Base-by-base conservation (phyloP, 2,329 filamentous ascomycete genomes). In the Sporothrix pseudoabietina region DNA sequence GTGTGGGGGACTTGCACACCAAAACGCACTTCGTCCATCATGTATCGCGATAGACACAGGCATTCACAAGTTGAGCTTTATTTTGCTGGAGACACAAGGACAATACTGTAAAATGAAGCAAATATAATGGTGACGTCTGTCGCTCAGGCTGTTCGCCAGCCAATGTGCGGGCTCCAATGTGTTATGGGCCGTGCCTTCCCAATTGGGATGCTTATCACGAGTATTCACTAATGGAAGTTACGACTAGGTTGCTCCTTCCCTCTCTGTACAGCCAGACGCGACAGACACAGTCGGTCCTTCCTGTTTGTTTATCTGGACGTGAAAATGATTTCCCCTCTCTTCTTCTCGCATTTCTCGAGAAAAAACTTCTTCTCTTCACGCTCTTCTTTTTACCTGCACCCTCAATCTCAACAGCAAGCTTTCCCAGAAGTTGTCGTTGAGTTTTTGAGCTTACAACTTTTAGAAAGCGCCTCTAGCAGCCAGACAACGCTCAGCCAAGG, bases 181-280 rank as follows among this genome's bases (percentile, higher is more conserved):
- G 16, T 16, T 61, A 41, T 19, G 14, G 12, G 49, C 4, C 26
- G 47, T 54, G 54, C 66, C 19, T 69, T 69, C 66, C 66, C 22
- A 4, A 39, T 55, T 39, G n/a, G 66, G 30, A 22, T 54, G 19
- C 39, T 52, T 35, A 16, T 22, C 44, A 22, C 19, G 2, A 55
- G 8, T 49, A 69, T 69, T 54, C 47, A 55, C 47, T 30, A 16
- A 6, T 52, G 65, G 39, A n/a, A 65, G 39, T 44, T 35, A 65
- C 59, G 35, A 7, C 7, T 14, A 2, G 65, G 22, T 39, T 35
- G 66, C 30, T 69, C 66, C 66, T 69, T 69, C 66, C 66, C 66
- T 55, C 26, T 32, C 44, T 10, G 39, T 30, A 10, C 61, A 66
- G 22, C 22, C 47, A 47, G 8, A 52, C 65, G 30, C 61, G 26